phyloP scores from a whole-genome alignment of 371 early-diverging fungal genomes.

The Saksenaea vasiformis region DNA sequence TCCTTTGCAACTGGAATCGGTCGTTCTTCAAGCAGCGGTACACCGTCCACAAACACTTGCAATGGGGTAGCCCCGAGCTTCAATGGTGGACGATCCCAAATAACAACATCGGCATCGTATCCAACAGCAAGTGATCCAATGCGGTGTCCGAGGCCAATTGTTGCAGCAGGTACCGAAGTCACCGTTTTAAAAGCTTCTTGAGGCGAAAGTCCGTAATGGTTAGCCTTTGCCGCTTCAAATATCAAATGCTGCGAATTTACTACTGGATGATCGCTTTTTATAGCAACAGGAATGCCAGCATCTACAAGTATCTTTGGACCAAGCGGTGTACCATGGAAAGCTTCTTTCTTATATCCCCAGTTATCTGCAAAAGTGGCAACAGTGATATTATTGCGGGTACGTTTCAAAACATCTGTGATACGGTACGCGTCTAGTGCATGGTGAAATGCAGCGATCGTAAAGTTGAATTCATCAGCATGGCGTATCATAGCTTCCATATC shows the following conservation, averaged over 20 bases:
- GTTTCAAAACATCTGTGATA: slow-evolving; percentile 66
- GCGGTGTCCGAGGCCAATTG: slow-evolving; percentile 72
- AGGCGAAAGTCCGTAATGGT: slow-evolving; percentile 68
- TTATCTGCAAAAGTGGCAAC: slow-evolving; percentile 62
- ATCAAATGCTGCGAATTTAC: slow-evolving; percentile 68
- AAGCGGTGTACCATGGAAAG: slow-evolving; percentile 63
- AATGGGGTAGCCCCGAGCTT: slow-evolving; percentile 69
- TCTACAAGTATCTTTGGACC: slow-evolving; percentile 63
- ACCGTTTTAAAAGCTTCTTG: slow-evolving; percentile 65
- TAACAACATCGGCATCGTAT: slow-evolving; percentile 79
- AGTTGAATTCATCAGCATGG: slow-evolving; percentile 73
- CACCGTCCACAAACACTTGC: slow-evolving; percentile 74
- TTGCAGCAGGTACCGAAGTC: slow-evolving; percentile 74
- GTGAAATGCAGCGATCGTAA: slow-evolving; percentile 78
- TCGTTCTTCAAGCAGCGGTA: slow-evolving; percentile 46
- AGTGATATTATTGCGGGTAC: slow-evolving; percentile 65
- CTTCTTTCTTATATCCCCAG: slow-evolving; percentile 79
- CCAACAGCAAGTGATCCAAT: slow-evolving; percentile 66
- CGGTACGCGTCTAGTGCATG: slow-evolving; percentile 82
- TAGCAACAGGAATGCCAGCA: slow-evolving; percentile 69
- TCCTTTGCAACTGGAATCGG: slow-evolving; percentile 9
- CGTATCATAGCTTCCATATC: slow-evolving; percentile 79
- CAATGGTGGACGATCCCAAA: slow-evolving; percentile 69
- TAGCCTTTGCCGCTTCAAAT: slow-evolving; percentile 76
- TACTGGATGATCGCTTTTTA: slow-evolving; percentile 83